A percentile compares a stretch with the other conserved stretches of the same genome.
Evolutionary conservation across 2,329 filamentous ascomycete species (phyloP).

Genomic region (Neoscytalidium dimidiatum): DNA sequence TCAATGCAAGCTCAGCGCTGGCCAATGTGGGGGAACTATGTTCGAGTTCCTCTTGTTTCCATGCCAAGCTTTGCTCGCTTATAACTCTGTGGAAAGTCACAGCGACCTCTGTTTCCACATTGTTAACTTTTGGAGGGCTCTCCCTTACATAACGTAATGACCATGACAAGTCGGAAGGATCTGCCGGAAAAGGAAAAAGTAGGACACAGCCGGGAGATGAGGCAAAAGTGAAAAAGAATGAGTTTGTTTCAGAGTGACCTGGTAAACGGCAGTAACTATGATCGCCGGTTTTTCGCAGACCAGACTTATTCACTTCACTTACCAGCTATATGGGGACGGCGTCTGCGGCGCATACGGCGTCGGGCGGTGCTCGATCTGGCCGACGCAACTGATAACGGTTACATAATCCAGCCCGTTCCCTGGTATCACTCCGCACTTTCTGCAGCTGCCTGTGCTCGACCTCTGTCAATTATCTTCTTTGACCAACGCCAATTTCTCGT

Average conservation of each 20-base stretch:
- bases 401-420: neutral
- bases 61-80: no score
- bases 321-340: neutral
- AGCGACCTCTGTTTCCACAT: neutral
- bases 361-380: neutral
- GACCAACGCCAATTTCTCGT: neutral
- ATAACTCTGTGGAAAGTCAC: neutral
- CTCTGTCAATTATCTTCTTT: neutral
- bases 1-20: no score
- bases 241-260: no score
- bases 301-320: neutral
- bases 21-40: no score
- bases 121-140: no score
- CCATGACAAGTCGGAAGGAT: neutral
- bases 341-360: neutral
- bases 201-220: no score
- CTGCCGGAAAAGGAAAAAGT: neutral
- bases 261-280: no score
- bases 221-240: no score
- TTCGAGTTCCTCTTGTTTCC: no score
- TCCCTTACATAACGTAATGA: neutral
- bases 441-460: neutral
- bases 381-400: constrained; percentile 1
- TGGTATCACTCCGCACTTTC: neutral
- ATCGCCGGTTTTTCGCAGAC: neutral